Conservation (phyloP, 1,139 yeast genomes). For the Ashbya aceris region DNA sequence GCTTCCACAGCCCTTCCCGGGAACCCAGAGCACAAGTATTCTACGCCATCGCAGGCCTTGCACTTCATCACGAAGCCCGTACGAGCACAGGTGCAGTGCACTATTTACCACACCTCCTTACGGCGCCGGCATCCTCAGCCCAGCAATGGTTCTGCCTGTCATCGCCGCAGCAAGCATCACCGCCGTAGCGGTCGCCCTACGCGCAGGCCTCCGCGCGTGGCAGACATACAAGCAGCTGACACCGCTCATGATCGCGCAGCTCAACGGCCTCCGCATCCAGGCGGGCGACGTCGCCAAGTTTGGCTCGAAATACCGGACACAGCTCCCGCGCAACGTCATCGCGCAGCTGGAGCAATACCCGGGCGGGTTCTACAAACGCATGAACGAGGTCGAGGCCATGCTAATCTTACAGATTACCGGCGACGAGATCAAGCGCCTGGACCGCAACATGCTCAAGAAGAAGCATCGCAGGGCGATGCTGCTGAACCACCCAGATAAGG, state of each 20-base stretch:
- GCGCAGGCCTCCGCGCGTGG: constrained; percentile 27
- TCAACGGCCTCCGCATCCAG: constrained; percentile 18
- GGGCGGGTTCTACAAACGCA: constrained; percentile 80
- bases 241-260: constrained; percentile 21
- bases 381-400: constrained; percentile 85
- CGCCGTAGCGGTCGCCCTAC: constrained; percentile 17
- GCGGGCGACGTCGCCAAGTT: constrained; percentile 4
- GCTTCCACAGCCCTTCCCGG: too few relatives aligned
- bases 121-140: too few relatives aligned
- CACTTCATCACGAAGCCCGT: too few relatives aligned
- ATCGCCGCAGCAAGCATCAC: constrained; percentile 24
- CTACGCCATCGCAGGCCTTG: too few relatives aligned
- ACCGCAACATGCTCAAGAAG: constrained; percentile 66
- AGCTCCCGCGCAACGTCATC: constrained; percentile 10
- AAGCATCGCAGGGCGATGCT: constrained; percentile 86
- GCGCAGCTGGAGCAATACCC: constrained; percentile 21
- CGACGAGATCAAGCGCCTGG: constrained; percentile 49
- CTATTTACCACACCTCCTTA: too few relatives aligned
- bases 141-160: constrained; percentile 25
- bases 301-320: constrained; percentile 7
- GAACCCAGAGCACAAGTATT: too few relatives aligned
- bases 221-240: constrained; percentile 19
- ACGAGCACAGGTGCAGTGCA: too few relatives aligned
- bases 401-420: constrained; percentile 46
- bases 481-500: constrained; percentile 93